Conservation (phyloP, 2,329 filamentous ascomycete species). For the Verticillium nonalfalfae region DNA sequence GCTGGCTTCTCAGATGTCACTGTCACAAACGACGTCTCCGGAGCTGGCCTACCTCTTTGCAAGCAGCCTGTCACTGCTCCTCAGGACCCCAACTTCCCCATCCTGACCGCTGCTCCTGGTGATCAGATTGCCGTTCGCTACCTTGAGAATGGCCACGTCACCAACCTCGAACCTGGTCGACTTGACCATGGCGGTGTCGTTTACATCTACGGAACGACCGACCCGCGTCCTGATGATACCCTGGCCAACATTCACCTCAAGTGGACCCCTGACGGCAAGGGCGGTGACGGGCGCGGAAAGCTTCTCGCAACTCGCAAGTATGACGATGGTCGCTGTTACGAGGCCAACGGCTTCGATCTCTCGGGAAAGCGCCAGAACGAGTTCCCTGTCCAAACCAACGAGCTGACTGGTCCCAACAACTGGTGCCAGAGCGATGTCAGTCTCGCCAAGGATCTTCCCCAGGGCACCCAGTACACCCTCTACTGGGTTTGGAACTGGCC, state of each 20-base stretch:
- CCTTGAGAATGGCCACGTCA: slow-evolving; percentile 73
- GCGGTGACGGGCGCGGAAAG: slow-evolving; percentile 70
- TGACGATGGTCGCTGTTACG: slow-evolving; percentile 88
- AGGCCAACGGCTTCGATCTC: slow-evolving; percentile 58
- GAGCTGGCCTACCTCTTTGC: slow-evolving; percentile 17
- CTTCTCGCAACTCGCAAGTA: slow-evolving; percentile 75
- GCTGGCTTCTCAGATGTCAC: slow-evolving; percentile 49
- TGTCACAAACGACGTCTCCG: slow-evolving; percentile 60
- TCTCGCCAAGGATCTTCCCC: slow-evolving; percentile 60
- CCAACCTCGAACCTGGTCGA: slow-evolving; percentile 29
- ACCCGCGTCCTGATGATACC: slow-evolving; percentile 45
- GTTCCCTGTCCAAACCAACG: slow-evolving; percentile 43
- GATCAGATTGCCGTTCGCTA: slow-evolving; percentile 62
- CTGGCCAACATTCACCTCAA: slow-evolving; percentile 61
- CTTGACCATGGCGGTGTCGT: slow-evolving; percentile 59
- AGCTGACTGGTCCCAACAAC: slow-evolving; percentile 51
- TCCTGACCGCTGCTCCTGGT: slow-evolving; percentile 53
- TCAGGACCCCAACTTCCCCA: slow-evolving; percentile 37
- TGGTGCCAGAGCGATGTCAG: slow-evolving; percentile 78
- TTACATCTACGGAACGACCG: slow-evolving; percentile 65
- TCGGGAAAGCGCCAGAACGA: slow-evolving; percentile 51
- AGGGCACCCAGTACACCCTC: slow-evolving; percentile 65
- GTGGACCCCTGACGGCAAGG: slow-evolving; percentile 76
- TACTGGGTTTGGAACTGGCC: slow-evolving; percentile 99
- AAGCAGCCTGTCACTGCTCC: neutral